Evolutionary conservation across 2,329 filamentous ascomycete genomes (phyloP).

Genomic region (Microdochium bolleyi): DNA sequence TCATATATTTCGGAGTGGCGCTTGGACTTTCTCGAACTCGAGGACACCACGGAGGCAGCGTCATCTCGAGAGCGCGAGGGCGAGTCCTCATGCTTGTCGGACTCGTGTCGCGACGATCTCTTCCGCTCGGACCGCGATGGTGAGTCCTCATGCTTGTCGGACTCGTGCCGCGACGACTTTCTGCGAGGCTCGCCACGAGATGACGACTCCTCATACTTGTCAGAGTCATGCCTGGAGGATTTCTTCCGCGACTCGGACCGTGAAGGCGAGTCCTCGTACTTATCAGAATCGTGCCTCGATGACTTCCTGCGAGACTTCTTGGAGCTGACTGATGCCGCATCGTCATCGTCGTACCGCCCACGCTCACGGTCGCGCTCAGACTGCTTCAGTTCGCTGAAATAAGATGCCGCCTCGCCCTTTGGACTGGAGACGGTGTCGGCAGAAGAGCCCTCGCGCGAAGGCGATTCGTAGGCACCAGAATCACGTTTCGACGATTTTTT

Average conservation of each 20-base stretch:
- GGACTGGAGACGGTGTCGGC: slow-evolving; percentile 28
- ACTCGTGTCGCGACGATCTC: neutral
- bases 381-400: slow-evolving; percentile 11
- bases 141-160: neutral
- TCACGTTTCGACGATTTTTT: slow-evolving; percentile 22
- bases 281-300: slow-evolving; percentile 20
- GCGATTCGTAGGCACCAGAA: slow-evolving; percentile 18
- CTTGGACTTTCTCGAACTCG: slow-evolving; percentile 4
- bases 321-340: slow-evolving; percentile 9
- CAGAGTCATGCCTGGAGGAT: neutral
- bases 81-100: neutral
- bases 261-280: slow-evolving; percentile 11
- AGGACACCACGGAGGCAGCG: neutral
- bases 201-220: neutral
- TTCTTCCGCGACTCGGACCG: neutral
- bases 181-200: neutral
- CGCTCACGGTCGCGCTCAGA: too few species aligned
- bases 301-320: slow-evolving; percentile 27
- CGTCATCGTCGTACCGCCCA: slow-evolving; percentile 29
- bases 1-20: slow-evolving; percentile 8
- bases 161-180: neutral
- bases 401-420: slow-evolving; percentile 23
- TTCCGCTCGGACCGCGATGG: neutral
- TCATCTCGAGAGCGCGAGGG: neutral
- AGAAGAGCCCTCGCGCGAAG: slow-evolving; percentile 12